Percentiles rank a stretch among this genome's conserved stretches.
phyloP scores from a whole-genome alignment of 805 yeast genomes.

The Kodamaea hsintzibuensis region DNA sequence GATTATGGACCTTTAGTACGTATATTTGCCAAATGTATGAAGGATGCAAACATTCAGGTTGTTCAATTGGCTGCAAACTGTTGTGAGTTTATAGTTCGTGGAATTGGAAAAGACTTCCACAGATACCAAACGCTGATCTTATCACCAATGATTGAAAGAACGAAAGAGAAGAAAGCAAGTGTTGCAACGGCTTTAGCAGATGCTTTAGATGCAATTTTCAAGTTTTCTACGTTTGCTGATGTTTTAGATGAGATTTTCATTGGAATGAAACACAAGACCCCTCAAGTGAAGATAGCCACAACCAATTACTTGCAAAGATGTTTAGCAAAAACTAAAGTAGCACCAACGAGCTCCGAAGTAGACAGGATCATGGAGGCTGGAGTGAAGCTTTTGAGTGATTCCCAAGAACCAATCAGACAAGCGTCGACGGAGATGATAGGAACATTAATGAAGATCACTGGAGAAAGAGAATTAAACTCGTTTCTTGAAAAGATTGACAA shows the following conservation, averaged over 20 bases:
- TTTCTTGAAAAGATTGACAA: conserved; percentile 74
- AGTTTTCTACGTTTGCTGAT: conserved; percentile 49
- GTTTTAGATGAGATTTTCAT: conserved; percentile 60
- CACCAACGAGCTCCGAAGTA: conserved; percentile 56
- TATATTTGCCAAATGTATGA: conserved; percentile 67
- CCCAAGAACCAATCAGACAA: conserved; percentile 80
- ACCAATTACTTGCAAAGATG: conserved; percentile 65
- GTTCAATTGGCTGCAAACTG: conserved; percentile 77
- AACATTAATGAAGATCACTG: conserved; percentile 77
- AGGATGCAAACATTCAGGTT: conserved; percentile 87
- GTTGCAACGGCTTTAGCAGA: conserved; percentile 70
- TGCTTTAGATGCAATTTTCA: conserved; percentile 66
- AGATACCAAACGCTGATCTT: conserved; percentile 55
- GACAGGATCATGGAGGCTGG: conserved; percentile 57
- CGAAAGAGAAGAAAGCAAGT: conserved; percentile 82
- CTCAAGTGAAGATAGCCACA: conserved; percentile 76
- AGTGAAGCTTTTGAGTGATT: conserved; percentile 70
- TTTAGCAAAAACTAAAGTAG: conserved; percentile 47
- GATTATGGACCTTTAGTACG: conserved; percentile 70
- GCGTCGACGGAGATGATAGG: conserved; percentile 80
- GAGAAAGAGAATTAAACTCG: conserved; percentile 63
- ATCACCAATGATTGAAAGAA: conserved; percentile 70
- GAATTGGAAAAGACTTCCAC: conserved; percentile 58
- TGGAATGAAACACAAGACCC: conserved; percentile 74
- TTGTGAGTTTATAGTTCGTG: conserved; percentile 60